phyloP scores from a whole-genome alignment of 2,329 filamentous ascomycete genomes.

The Microascus cirrosus region DNA sequence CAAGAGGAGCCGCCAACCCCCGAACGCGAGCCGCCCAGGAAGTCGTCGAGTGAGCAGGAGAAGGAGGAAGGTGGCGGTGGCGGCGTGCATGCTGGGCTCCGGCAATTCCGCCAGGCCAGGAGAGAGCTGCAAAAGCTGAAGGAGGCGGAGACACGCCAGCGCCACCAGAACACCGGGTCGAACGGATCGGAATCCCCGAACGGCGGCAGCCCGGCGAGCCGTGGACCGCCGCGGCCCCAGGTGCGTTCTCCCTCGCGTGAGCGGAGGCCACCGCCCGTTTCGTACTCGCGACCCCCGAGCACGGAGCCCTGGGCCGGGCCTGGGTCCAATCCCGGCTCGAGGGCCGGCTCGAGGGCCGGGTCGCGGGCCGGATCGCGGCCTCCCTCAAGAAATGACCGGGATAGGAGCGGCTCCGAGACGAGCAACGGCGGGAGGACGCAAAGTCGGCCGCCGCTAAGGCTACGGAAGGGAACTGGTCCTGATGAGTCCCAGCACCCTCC shows the following conservation, averaged over 20 bases:
- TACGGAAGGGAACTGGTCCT: conserved; percentile 22
- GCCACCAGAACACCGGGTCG: conserved; percentile 20
- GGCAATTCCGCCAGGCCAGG: conserved; percentile 45
- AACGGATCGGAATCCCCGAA: not conserved
- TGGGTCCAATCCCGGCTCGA: conserved; percentile 12
- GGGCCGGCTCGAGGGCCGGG: conserved; percentile 13
- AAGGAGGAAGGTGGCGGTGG: conserved; percentile 28
- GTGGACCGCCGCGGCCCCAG: conserved; percentile 2
- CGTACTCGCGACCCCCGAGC: conserved; percentile 29
- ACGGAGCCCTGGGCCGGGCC: conserved; percentile 23
- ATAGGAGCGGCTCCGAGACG: conserved; percentile 44
- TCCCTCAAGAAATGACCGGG: conserved; percentile 27
- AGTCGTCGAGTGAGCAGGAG: conserved; percentile 12
- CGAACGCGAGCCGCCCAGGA: conserved; percentile 3
- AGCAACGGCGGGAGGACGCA: conserved; percentile 31
- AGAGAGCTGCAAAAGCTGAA: conserved; percentile 45
- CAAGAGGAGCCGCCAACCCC: conserved; percentile 12
- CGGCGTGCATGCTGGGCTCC: conserved; percentile 36
- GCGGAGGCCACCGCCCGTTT: conserved; percentile 28
- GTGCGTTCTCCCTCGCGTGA: conserved; percentile 30
- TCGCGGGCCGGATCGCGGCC: conserved; percentile 15
- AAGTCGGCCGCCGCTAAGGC: conserved; percentile 22
- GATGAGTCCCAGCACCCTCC: conserved; percentile 24
- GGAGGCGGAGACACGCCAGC: conserved; percentile 36
- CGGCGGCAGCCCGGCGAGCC: not conserved